Base-by-base conservation (phyloP, 2,329 filamentous ascomycete species). In the Laburnicola sp. region DNA sequence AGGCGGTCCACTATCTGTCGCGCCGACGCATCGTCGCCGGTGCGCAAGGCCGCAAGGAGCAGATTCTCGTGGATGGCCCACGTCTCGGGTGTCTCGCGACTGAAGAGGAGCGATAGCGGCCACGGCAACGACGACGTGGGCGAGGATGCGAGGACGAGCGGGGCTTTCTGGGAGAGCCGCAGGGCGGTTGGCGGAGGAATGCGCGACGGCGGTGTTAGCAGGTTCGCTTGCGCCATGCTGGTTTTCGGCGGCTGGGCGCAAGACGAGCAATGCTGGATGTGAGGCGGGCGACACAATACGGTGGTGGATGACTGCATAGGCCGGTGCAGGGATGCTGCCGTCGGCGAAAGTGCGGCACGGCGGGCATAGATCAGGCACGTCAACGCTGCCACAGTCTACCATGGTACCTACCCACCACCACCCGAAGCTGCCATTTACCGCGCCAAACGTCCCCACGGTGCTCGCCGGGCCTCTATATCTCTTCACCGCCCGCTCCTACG, bases 31-130 rank as follows among this genome's bases (percentile, higher is more conserved):
- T 95, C 87, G 72, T 97, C 89, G 47, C 89, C 88, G 0, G 89
- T 91, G 44, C 89, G 87, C 32, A 99, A 82, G 65, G 89, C 94
- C 27, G 91, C 85, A 30, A 94, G 77, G 60, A 97, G 78, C 16
- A 97, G 81, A 69, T 96, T 94, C 75, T 97, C 93, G 73, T 94
- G 89, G 37, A 84, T 84, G 11, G 82, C 82, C 91, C 93, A 97
- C 67, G 89, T 80, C 59, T 96, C 91, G 48, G 88, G 80, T 0
- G 86, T 86, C 70, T 97, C 92, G 27, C 74, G 70, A 35, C 76
- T 74, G 51, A 76, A 70, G 60, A 83, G 73, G 45, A 81, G 70
- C 6, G 75, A 80, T 45, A 82, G 74, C 42, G 77, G 81, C 72
- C 77, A 83, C 26, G 74, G 76, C n/a, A 76, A 68, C 23, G 72